Base-by-base conservation (phyloP, 2,329 filamentous ascomycete species). In the Aspergillus aculeatinus region DNA sequence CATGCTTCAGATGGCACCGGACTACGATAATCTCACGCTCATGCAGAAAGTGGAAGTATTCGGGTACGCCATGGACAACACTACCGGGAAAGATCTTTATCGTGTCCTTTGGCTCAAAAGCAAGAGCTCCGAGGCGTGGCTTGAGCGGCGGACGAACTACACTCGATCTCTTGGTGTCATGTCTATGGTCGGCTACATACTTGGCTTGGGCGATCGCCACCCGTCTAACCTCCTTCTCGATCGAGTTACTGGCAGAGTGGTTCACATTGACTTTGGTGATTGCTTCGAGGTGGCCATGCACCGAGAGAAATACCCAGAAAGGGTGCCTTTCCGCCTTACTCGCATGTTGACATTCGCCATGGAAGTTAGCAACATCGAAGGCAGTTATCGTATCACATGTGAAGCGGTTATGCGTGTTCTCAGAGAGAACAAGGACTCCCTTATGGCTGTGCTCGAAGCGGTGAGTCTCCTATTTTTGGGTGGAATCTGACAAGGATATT, bases 21-120 rank as follows among this genome's bases (percentile, higher is more conserved):
- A 99, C 74, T 99, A 98, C 72, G 95, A 99, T 73, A 97, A 96
- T 70, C 87, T 99, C 51, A 98, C 96, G 0, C 85, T 99, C 39
- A 98, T 99, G 95, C 96, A 99, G 74, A 99, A 99, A 80, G 96
- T 99, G 0, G 96, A 99, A 76, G 95, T 99, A 11, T 99, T 99
- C 73, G 94, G 95, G 33, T 99, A 99, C 74, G 96, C 95, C 4
- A 87, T 99, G 61, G 96, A 99, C 79, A 99, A 99, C 75, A 99
- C 95, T 0, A 99, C 95, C 1, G 96, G 95, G 2, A 96, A 99
- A 75, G 95, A 99, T 79, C 82, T 99, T 27, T 99, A 99, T 77
- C 91, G 95, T 42, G 94, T 99, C 2, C 81, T 99, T 39, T 99
- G 96, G 95, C 84, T 99, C 67, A 99, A 99, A 85, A 96, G 92